Percentiles rank a stretch among this genome's conserved stretches.
phyloP scores from a whole-genome alignment of 345 rosid species.

The Dipteronia sinensis region DNA sequence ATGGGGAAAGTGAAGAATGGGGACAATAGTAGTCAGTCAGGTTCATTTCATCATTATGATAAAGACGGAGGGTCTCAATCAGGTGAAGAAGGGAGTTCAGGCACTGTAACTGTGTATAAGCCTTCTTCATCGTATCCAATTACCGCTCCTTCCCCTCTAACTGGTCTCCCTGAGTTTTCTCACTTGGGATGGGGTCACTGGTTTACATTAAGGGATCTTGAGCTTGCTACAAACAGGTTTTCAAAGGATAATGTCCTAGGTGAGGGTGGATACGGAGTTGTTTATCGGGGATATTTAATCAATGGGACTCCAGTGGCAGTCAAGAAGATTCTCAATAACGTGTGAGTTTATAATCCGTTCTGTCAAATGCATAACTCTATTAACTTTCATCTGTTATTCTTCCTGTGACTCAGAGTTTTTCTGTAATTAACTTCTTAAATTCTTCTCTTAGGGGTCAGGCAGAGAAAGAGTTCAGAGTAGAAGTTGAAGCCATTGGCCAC shows the following conservation, averaged over 20 bases:
- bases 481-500: slow-evolving; percentile 86
- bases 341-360: slow-evolving; percentile 46
- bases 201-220: slow-evolving; percentile 83
- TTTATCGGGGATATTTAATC: slow-evolving; percentile 64
- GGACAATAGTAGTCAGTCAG: slow-evolving; percentile 54
- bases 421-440: slow-evolving; percentile 2
- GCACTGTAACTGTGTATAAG: slow-evolving; percentile 41
- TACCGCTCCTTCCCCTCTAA: slow-evolving; percentile 71
- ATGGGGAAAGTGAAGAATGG: slow-evolving; percentile 67
- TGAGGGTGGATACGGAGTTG: slow-evolving; percentile 86
- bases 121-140: slow-evolving; percentile 73
- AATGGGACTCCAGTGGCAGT: slow-evolving; percentile 79
- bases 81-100: slow-evolving; percentile 72
- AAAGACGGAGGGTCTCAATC: slow-evolving; percentile 73
- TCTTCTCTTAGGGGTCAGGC: slow-evolving; percentile 69
- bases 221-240: slow-evolving; percentile 72
- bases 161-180: slow-evolving; percentile 77
- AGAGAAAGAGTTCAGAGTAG: slow-evolving; percentile 78
- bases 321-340: slow-evolving; percentile 69
- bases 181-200: slow-evolving; percentile 91
- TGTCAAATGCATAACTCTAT: background rate
- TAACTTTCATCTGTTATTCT: slow-evolving; percentile 9
- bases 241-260: slow-evolving; percentile 75
- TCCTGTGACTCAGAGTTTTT: background rate
- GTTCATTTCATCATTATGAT: slow-evolving; percentile 57